Evolutionary conservation across 306 rosid genomes (phyloP), one percentile per base, ranked within the genome.

Genomic region (Glycine tomentella): DNA sequence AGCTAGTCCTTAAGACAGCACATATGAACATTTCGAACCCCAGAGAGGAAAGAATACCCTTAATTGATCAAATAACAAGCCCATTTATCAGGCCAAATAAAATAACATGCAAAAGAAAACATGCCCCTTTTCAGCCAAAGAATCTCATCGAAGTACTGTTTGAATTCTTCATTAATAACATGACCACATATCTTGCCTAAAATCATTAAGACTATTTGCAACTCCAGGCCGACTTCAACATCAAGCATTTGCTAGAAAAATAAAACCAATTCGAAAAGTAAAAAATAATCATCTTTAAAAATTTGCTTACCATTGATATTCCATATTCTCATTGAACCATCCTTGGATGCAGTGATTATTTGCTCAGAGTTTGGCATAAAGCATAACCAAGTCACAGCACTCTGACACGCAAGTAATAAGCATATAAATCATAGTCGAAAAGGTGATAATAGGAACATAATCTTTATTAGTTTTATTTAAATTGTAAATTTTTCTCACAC

Each of bases 331-430:
- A 96, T 82, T 15, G 97, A 85, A 76, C 91, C 97, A 85, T 96
- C 99, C 90, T 93, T 96, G 55, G 99, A 96, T 57, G 97, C 91
- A 50, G 99, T 96, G 89, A 96, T 93, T 72, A 96, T 91, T 85
- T 88, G 90, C 86, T 96, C 97, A 0, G 97, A 96, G 90, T 90
- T 87, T 42, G 97, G 92, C 36, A 91, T 11, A 81, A 96, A 96
- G 89, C 99, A 93, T 75, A 96, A 90, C 99, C 99, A 96, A 74
- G 98, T 93, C 77, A 93, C 98, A 9, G 99, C 99, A 89, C 99
- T 93, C 99, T 96, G 88, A 81, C 68, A 79, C 57, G 75, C 44
- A 67, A 78, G 59, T 40, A 81, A 80, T 13, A 77, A 64, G 75
- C 45, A 45, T 13, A 64, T 33, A 65, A 50, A 76, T n/a, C 74